Evolutionary conservation across 345 rosid genomes (phyloP), one percentile per base, ranked within the genome.

Genomic region (Lenwebbia sp.): DNA sequence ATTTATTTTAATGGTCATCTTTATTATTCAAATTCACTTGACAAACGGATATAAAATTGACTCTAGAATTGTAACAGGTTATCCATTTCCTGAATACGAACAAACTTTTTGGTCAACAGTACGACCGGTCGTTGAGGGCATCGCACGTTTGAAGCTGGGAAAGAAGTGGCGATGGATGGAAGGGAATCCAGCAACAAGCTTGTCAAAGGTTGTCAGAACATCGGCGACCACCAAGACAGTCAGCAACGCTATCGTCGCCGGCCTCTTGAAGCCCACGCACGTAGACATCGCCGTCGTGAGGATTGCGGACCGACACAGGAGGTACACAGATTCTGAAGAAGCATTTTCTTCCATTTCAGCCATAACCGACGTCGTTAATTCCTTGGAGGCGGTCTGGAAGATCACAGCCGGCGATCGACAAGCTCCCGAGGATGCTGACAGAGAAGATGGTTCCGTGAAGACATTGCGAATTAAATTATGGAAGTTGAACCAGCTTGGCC

Each of bases 41-140:
- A 33, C 78, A 40, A 33, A 19, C 40, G 47, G 44, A 52, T 52
- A 83, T 52, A 14, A 49, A 23, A 13, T 41, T 13, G 76, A 65
- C 25, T 23, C 44, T 8, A 28, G 50, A 10, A 44, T 65, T 50
- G 40, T 30, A 9, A 74, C 83, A 85, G 87, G 81, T 82, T 87
- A 85, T 85, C 83, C 86, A 6, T 82, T 11, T 54, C 37, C 55
- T 37, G 89, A 87, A 7, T 82, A 41, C 58, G 81, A 21, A 14
- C 84, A 83, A 49, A 75, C 86, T 5, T 88, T 86, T 28, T 88
- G 87, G 87, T 7, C 50, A 14, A 57, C 83, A 37, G 19, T 76
- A 26, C 60, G 85, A 7, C n/a, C 86, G 51, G 13, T 70, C 22
- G 19, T 83, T 28, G 87, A 88, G 83, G 41, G n/a, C 15, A 74